Evolutionary conservation across 140 eudicot species (phyloP).

Genomic region (Flaveria floridana): DNA sequence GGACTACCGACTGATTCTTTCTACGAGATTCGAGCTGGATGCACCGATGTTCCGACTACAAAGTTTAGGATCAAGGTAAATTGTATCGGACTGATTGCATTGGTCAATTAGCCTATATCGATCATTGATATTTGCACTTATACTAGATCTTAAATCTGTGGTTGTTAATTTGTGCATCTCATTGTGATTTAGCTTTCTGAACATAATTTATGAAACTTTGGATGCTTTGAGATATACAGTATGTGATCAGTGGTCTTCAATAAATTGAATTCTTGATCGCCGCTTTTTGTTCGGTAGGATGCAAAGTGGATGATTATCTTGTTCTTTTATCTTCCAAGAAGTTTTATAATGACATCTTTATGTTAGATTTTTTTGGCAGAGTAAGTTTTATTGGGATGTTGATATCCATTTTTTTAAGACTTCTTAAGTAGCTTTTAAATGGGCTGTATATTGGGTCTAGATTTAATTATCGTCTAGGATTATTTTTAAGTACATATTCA

Average conservation of each 20-base stretch:
- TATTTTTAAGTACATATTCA: neutral
- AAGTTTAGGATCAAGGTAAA: conserved; percentile 86
- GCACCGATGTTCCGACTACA: conserved; percentile 77
- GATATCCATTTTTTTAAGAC: neutral
- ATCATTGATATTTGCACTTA: neutral
- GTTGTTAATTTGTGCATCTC: neutral
- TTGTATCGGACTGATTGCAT: neutral
- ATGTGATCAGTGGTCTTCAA: neutral
- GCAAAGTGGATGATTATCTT: neutral
- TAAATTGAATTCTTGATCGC: neutral
- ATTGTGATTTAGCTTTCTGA: conserved; percentile 11
- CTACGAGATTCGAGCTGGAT: conserved; percentile 77
- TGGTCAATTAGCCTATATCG: neutral
- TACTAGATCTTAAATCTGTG: conserved; percentile 7
- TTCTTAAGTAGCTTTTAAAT: too few species aligned
- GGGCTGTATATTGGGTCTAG: neutral
- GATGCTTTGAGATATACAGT: neutral
- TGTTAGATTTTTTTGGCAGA: too few species aligned
- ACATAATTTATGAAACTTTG: neutral
- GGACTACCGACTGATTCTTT: conserved; percentile 78
- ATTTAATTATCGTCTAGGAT: neutral
- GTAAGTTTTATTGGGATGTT: conserved; percentile 2
- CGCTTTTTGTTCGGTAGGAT: neutral
- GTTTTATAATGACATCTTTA: neutral
- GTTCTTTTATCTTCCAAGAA: conserved; percentile 8